Evolutionary conservation across 352 stramenopile species (phyloP).

Genomic region (Pythium periplocum): DNA sequence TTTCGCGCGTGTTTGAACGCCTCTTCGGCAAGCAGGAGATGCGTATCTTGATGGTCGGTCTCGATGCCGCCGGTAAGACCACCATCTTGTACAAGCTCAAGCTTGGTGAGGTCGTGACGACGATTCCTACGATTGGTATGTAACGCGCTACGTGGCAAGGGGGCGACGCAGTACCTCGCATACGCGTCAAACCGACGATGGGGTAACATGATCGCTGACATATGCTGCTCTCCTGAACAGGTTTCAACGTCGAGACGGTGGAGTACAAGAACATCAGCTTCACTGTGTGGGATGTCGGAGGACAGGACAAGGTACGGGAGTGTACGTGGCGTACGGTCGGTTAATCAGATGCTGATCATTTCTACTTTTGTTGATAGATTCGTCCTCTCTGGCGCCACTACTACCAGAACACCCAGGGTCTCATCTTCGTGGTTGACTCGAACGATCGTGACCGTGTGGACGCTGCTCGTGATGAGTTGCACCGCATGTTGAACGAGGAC

Average conservation of each 20-base stretch:
- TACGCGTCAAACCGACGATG: too few species aligned
- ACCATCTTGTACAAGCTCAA: conserved; percentile 98
- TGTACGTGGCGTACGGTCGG: not conserved
- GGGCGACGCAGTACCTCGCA: too few species aligned
- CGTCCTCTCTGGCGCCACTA: conserved; percentile 98
- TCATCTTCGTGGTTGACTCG: conserved; percentile 99
- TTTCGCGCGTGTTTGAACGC: conserved; percentile 96
- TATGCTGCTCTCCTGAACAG: conserved; percentile 13
- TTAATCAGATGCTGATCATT: not conserved
- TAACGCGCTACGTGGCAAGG: conserved; percentile 27
- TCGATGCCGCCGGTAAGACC: conserved; percentile 99
- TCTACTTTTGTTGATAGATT: conserved; percentile 49
- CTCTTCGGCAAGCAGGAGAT: conserved; percentile 99
- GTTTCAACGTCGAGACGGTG: conserved; percentile 99
- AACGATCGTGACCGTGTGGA: conserved; percentile 98
- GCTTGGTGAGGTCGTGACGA: conserved; percentile 94
- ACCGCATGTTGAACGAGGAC: conserved; percentile 98
- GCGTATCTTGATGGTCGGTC: conserved; percentile 99
- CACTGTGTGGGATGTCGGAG: conserved; percentile 99
- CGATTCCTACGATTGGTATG: conserved; percentile 96
- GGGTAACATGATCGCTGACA: too few species aligned
- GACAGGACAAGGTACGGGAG: conserved; percentile 90
- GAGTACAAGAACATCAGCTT: conserved; percentile 99
- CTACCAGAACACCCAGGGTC: conserved; percentile 99
- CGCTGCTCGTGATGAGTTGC: conserved; percentile 94